Evolutionary conservation across 2,329 filamentous ascomycete genomes (phyloP), one percentile per base, ranked within the genome.

Genomic region (Aspergillus cejpii): DNA sequence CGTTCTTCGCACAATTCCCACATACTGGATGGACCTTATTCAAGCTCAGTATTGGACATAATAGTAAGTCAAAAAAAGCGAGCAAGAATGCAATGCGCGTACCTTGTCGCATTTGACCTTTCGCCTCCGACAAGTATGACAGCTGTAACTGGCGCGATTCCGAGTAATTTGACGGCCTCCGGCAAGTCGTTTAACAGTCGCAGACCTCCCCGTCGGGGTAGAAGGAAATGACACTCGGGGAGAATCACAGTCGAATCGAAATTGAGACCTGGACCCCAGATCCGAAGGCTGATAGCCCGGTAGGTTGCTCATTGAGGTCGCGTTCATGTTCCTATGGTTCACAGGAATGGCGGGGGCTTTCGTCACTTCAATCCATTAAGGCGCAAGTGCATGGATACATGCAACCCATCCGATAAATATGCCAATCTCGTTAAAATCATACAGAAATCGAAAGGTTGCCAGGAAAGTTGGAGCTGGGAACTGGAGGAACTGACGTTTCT

Each of bases 21-120:
- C 71, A 74, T 11, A 68, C 53, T 5, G 71, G 71, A 52, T 71
- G 71, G 21, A 65, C 61, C 68, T 70, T 41, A 1, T 19, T 2
- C 36, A 15, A 10, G 34, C 31, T 49, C 39, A 48, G 31, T 8
- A 45, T 14, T 23, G 10, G 14, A 6, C 12, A n/a, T 2, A 5
- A 7, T n/a, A 10, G 27, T 4, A 31, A n/a, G 20, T 27, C n/a
- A 14, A 14, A 23, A 21, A 37, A 21, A n/a, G 5, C 12, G 29
- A 20, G 7, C 17, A 5, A n/a, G 19, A 12, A 23, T 24, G 15
- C 24, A 27, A 7, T 8, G 31, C 15, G 15, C 31, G 2, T 53
- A 63, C 61, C 57, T 72, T 71, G 54, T 70, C 64, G 49, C 71
- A 74, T 62, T 72, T 73, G 39, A 74, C 68, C 50, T 74, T 74